Percentiles rank a stretch among this genome's conserved stretches.
phyloP scores from a whole-genome alignment of 441 rosid species.

The Geranium incanum region DNA sequence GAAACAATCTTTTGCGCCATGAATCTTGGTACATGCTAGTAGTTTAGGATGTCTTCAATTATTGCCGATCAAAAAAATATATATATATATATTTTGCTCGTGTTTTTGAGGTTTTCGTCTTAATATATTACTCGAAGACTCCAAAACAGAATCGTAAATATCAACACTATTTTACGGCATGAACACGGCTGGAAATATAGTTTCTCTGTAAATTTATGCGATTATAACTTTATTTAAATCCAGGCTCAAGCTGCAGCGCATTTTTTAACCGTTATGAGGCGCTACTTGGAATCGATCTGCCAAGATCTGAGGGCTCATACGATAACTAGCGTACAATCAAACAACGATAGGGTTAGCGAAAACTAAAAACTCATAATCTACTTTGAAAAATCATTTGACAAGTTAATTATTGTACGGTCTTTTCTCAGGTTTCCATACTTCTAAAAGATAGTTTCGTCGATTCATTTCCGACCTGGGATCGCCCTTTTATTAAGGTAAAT shows the following conservation, averaged over 20 bases:
- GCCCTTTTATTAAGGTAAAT: constrained; percentile 73
- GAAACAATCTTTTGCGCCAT: too few species aligned
- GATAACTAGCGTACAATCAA: constrained; percentile 90
- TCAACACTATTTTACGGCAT: too few species aligned
- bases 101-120: too few species aligned
- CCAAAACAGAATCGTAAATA: too few species aligned
- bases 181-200: not conserved
- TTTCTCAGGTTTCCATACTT: constrained; percentile 78
- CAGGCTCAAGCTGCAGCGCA: constrained; percentile 71
- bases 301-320: constrained; percentile 72
- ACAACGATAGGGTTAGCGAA: constrained; percentile 71
- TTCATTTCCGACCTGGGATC: constrained; percentile 71
- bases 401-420: constrained; percentile 6
- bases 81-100: too few species aligned
- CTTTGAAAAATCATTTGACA: not conserved
- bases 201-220: not conserved
- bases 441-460: constrained; percentile 91
- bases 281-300: constrained; percentile 81
- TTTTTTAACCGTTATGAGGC: constrained; percentile 62
- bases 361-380: constrained; percentile 11
- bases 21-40: too few species aligned
- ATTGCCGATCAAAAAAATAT: too few species aligned
- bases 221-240: constrained; percentile 5
- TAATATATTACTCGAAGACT: too few species aligned
- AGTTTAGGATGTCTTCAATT: too few species aligned